Base-by-base conservation (phyloP, 2,329 filamentous ascomycete genomes). In the Aspergillus niger region DNA sequence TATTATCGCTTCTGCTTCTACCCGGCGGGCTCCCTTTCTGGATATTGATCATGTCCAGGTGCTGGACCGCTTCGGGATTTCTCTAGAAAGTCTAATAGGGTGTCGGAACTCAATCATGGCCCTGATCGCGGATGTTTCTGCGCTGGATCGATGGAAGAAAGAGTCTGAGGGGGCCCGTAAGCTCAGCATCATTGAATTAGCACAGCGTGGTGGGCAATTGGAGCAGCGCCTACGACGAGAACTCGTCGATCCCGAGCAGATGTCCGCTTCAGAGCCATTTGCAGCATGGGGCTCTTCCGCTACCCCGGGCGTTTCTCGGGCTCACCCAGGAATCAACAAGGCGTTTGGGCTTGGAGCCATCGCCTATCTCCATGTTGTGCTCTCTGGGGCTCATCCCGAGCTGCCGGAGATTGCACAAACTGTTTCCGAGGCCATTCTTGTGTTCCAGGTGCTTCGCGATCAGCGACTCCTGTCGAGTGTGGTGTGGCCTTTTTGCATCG, bases 181-280 rank as follows among this genome's bases (percentile, higher is more conserved):
- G 28, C 38, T 55, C 7, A 55, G 53, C 36, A 26, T 55, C n/a
- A 54, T 54, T n/a, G 51, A 54, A 20, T 22, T 54, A 28, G 36
- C 51, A 17, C 20, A 54, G 36, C 51, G 51, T 41, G 51, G 51
- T 10, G 41, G 41, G 41, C 41, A 43, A 43, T 22, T 43, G 17
- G 41, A 43, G 41, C 17, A 43, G 41, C 41, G 17, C 3, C 41
- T 43, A 43, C 41, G 41, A 22, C 41, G n/a, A 10, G 41, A 43
- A 11, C 10, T 43, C 8, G 41, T 8, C 41, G 20, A 17, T 22
- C 41, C 22, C 41, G 41, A 43, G 41, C 17, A 43, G 8, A 3
- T 43, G 17, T 20, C 41, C 17, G 3, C 11, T 11, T 7, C 41
- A 11, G 17, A 11, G 8, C 17, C 41, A 8, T 22, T 11, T 8